phyloP scores from a whole-genome alignment of 768 basidiomycete species.

The Exsudoporus frostii region DNA sequence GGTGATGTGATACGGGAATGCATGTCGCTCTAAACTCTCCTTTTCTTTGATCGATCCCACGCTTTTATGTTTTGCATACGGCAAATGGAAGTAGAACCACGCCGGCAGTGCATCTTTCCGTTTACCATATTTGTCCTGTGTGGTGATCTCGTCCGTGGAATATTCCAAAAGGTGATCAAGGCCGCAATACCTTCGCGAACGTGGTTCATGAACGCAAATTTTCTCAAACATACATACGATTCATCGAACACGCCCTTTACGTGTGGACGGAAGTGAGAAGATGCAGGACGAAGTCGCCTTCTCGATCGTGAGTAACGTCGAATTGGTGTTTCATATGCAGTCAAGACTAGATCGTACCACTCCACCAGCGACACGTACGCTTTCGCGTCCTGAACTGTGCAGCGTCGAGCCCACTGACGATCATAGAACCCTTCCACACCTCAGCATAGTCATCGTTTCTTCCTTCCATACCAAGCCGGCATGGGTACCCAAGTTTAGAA shows the following conservation, averaged over 20 bases:
- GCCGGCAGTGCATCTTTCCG: no score
- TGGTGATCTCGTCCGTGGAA: background rate
- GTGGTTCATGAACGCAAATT: background rate
- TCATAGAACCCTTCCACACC: conserved; percentile 46
- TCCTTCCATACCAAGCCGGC: conserved; percentile 51
- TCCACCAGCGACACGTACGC: conserved; percentile 58
- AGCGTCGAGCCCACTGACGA: conserved; percentile 45
- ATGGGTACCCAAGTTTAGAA: conserved; percentile 39
- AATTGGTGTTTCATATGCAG: background rate
- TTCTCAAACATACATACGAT: background rate
- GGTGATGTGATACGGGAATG: background rate
- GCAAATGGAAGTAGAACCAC: no score
- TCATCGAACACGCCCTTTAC: background rate
- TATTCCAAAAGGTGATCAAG: background rate
- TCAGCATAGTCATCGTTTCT: conserved; percentile 28
- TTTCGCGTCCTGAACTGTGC: conserved; percentile 51
- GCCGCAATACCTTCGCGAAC: background rate
- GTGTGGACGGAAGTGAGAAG: background rate
- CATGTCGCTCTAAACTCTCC: background rate
- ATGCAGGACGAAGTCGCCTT: background rate
- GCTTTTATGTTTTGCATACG: background rate
- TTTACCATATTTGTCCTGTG: no score
- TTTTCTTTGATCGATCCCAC: background rate
- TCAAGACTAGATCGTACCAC: background rate
- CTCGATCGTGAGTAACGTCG: background rate